Evolutionary conservation across 2,329 filamentous ascomycete species (phyloP), one percentile per base, ranked within the genome.

Genomic region (Paecilomyces formosus): DNA sequence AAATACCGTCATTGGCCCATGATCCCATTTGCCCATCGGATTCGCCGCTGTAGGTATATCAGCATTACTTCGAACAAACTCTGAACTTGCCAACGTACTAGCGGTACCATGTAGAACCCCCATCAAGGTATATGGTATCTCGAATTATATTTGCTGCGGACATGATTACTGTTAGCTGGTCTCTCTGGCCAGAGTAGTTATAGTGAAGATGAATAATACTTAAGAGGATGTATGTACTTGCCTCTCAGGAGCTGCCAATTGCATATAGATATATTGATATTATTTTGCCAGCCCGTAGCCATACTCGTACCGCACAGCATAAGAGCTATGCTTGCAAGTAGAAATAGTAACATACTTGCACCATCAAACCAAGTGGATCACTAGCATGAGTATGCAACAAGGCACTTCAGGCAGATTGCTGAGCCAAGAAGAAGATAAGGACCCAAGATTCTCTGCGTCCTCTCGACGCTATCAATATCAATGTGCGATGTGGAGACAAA

Each of bases 81-180:
- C 6, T 33, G 6, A 35, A 55, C 55, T 2, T 54, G 26, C n/a
- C 1, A 58, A 33, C 57, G 56, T 59, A 71, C 68, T 78, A 77
- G 33, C 72, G 62, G 84, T 85, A 88, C 60, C 62, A 77, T 11
- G 87, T 68, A 50, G 68, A 62, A 3, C 87, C 87, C 39, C 87
- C 87, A 67, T 89, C 86, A 22, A 89, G 70, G 66, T 87, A 89
- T 15, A 88, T 72, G 1, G 80, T 85, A 64, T 89, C 85, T 50
- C 80, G 80, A 35, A 88, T 72, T 2, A 85, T 72, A 39, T 81
- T 80, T 61, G 79, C 85, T 87, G 62, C 35, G 15, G 35, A 45
- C 2, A 45, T 18, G 7, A 45, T 21, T 18, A 9, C 72, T 56
- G 74, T 66, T 58, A 62, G 60, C 56, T 59, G 56, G 52, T 57